Base-by-base conservation (phyloP, 805 yeast species). In the Kluyveromyces siamensis region DNA sequence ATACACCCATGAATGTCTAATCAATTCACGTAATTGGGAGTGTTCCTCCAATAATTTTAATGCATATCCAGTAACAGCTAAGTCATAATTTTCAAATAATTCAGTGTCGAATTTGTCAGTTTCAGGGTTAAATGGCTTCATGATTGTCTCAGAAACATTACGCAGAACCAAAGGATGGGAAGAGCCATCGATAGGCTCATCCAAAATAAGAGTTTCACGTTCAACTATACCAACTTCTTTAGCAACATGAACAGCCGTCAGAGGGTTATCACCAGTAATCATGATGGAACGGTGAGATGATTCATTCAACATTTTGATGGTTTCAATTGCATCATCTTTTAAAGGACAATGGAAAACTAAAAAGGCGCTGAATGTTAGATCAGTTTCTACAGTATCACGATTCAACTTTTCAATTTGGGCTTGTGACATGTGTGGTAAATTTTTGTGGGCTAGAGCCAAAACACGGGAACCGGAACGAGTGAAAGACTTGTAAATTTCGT, bases 261-360 rank as follows among this genome's bases (percentile, higher is more conserved):
- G 78, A 38, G 99, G 97, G 68, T 91, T 93, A 70, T 93, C 99
- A 75, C 99, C 99, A 44, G 99, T 93, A 58, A 93, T 93, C 99
- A 93, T 93, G 40, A 93, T 81, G 65, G 88, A 87, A 65, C 99
- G 88, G 67, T 93, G 99, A 48, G 91, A 81, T 1, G 97, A 89
- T 63, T 88, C 95, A 68, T 88, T 91, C 68, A 93, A 76, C 97
- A 89, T 91, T 61, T 80, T 75, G 56, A 93, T 82, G 39, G 96
- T 84, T 56, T 82, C 95, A 63, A 87, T 72, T 37, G 99, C 99
- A 70, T 93, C 99, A 37, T 75, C 76, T 68, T 93, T 93, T 76
- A 93, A 79, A 17, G 99, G 99, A 72, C 98, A 90, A 65, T 88
- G 96, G 86, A 93, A 93, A 48, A 93, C 93, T 59, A 93, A 79